Percentiles rank a stretch among this genome's conserved stretches.
Conservation (phyloP, 208 protist genomes). For the Wallacemonas sp. region DNA sequence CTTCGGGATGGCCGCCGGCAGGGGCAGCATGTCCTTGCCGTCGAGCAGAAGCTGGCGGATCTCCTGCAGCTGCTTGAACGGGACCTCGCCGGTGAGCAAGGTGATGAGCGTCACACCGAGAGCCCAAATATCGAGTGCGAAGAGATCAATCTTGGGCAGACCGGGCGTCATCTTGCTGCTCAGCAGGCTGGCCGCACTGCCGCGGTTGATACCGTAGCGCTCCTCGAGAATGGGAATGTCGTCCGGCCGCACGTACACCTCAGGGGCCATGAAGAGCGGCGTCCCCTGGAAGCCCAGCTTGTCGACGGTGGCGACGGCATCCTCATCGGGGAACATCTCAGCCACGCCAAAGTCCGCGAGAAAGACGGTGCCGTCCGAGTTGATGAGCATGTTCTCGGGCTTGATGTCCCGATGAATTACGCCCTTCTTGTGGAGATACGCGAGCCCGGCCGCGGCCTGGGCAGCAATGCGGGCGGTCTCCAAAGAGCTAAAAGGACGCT, state of each 20-base stretch:
- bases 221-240: background rate
- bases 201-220: background rate
- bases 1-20: constrained; percentile 27
- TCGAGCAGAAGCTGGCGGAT: constrained; percentile 27
- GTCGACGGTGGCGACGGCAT: constrained; percentile 21
- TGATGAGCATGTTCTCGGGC: constrained; percentile 59
- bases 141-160: constrained; percentile 17
- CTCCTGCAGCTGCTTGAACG: constrained; percentile 75
- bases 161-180: constrained; percentile 4
- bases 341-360: constrained; percentile 66
- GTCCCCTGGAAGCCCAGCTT: constrained; percentile 41
- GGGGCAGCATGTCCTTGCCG: constrained; percentile 31
- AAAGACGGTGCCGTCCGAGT: constrained; percentile 29
- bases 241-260: constrained; percentile 29
- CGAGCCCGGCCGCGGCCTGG: constrained; percentile 43
- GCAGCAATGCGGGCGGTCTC: constrained; percentile 25
- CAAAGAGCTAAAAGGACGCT: constrained; percentile 23
- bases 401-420: constrained; percentile 71
- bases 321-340: constrained; percentile 40
- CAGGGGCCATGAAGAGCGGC: constrained; percentile 55
- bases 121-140: constrained; percentile 67
- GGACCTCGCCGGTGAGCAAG: constrained; percentile 85
- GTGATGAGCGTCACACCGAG: constrained; percentile 69
- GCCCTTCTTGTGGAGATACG: constrained; percentile 37
- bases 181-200: background rate